These are phyloP conservation scores for Kluyveromyces nonfermentans DNA, from an alignment of 805 yeast species.

Conservation along the genomic window DNA sequence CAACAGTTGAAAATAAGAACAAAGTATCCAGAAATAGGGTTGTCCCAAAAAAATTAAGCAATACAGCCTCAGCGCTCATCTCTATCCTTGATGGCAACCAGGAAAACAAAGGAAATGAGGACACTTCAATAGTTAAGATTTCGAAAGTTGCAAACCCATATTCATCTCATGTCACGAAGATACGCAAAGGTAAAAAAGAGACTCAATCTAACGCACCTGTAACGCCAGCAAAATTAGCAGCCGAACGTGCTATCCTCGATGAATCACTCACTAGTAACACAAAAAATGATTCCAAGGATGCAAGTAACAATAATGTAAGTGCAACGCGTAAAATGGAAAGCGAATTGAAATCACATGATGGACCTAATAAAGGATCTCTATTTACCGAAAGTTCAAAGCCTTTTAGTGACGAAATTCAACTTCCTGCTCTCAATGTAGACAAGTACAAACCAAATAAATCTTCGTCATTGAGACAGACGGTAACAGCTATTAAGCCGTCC, in stretches of 20 bases:
- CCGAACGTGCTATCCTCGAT: background rate
- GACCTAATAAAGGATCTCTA: background rate
- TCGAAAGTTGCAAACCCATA: constrained; percentile 36
- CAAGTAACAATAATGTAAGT: background rate
- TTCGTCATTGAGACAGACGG: constrained; percentile 30
- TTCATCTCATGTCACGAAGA: constrained; percentile 19
- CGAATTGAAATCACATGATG: background rate
- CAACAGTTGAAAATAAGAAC: constrained; percentile 1
- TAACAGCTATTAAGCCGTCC: constrained; percentile 14
- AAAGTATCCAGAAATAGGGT: constrained; percentile 3
- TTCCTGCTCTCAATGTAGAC: constrained; percentile 11
- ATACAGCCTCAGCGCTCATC: constrained; percentile 41
- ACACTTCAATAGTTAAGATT: background rate
- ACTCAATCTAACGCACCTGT: constrained; percentile 5
- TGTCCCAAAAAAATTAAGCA: constrained; percentile 30
- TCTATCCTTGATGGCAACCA: constrained; percentile 33
- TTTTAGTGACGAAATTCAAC: background rate
- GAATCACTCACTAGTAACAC: constrained; percentile 6
- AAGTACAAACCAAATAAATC: constrained; percentile 32
- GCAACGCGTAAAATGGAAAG: background rate
- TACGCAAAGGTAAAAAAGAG: constrained; percentile 9
- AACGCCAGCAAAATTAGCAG: constrained; percentile 7
- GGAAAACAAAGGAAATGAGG: constrained; percentile 7
- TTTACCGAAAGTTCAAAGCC: background rate
- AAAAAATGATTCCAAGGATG: background rate